Base-by-base conservation (phyloP, 2,329 filamentous ascomycete genomes). In the Aspergillus sp. region DNA sequence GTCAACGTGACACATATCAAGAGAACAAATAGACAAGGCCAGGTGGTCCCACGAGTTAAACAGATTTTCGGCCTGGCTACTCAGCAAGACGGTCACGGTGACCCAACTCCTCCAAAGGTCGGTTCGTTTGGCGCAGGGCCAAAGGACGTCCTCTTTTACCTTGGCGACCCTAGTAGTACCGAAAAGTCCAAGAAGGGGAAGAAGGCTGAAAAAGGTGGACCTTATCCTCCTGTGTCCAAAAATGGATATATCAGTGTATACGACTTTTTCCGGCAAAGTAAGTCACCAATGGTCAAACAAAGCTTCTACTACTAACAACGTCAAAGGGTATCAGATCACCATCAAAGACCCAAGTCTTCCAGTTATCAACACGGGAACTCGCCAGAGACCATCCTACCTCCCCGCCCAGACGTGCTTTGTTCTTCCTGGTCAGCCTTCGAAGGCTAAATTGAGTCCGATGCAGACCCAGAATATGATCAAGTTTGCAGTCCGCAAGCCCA, bases 401-500 rank as follows among this genome's bases (percentile, higher is more conserved):
- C 89, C 90, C 0, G 82, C 84, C 0, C 88, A 93, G 69, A 76
- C 87, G 5, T 87, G 89, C 61, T 72, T 76, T 3, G 81, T 95
- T 3, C 68, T 85, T 8, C 79, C 83, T 1, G 89, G 89, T 0
- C 90, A 95, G 67, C 72, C 82, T 0, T 80, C 86, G 19, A 84
- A 82, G 40, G 76, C 82, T 3, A 86, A 87, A 64, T 77, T 93
- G 14, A 80, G 71, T 0, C 77, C 81, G 0, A 72, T 79, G 0
- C 88, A 93, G 67, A 90, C 88, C 0, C 79, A 81, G 0, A 66
- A 76, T 0, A 93, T 95, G 90, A 85, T 93, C 45, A 75, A 76
- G 0, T 90, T 91, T 68, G 88, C 91, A 1, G 90, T 88, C 55
- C 83, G 88, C 3, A 76, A 76, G 0, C 90, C 90, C 0, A 80